These are phyloP conservation scores for Coniochaeta hoffmannii DNA, from an alignment of 2,329 filamentous ascomycete genomes.

Conservation along the genomic window DNA sequence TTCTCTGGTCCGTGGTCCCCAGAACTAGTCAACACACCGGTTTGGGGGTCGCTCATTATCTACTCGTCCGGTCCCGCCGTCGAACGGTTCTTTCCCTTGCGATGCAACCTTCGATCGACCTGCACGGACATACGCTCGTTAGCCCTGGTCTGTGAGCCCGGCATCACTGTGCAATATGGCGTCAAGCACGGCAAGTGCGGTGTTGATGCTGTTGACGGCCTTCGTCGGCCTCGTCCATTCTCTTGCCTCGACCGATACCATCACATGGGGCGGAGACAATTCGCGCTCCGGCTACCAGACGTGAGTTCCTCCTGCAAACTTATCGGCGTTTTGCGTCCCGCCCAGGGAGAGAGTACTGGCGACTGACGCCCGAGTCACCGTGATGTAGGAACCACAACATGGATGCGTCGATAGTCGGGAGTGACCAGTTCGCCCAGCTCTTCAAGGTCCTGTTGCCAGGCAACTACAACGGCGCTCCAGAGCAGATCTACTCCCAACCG, in stretches of 20 bases:
- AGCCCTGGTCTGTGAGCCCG: not conserved
- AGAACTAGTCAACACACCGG: too few species aligned
- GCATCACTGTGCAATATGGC: constrained; percentile 8
- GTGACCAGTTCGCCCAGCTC: constrained; percentile 45
- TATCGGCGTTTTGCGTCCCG: not conserved
- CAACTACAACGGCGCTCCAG: constrained; percentile 37
- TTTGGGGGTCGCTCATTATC: not conserved
- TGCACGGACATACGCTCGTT: constrained; percentile 4
- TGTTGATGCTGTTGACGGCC: constrained; percentile 20
- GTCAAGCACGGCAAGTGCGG: not conserved
- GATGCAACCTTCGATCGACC: constrained; percentile 2
- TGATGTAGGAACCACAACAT: constrained; percentile 48
- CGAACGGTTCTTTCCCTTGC: not conserved
- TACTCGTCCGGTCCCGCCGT: not conserved
- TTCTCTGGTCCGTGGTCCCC: too few species aligned
- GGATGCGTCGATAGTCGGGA: constrained; percentile 50
- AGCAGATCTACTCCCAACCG: constrained; percentile 46
- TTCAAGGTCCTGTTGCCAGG: constrained; percentile 46
- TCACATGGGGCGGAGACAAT: constrained; percentile 54
- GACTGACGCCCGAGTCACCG: not conserved
- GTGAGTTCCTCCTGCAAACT: constrained; percentile 28
- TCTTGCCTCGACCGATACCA: constrained; percentile 42
- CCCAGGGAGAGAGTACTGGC: not conserved
- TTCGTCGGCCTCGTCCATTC: constrained; percentile 25
- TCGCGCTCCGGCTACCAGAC: constrained; percentile 44